phyloP scores from a whole-genome alignment of 2,329 filamentous ascomycete species.

The Leptodontidium sp. region DNA sequence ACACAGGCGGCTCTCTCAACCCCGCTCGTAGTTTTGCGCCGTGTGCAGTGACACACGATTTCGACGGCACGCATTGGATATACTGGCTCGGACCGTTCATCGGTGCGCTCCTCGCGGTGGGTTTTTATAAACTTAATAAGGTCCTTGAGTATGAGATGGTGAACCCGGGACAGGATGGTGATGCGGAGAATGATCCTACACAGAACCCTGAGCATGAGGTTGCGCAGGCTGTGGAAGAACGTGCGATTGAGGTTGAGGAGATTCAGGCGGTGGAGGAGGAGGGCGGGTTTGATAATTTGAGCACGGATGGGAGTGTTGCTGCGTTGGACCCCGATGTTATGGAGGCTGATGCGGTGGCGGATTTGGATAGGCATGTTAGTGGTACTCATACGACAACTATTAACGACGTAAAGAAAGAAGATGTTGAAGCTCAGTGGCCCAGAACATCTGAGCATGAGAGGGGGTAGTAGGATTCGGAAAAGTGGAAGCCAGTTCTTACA shows the following conservation, averaged over 20 bases:
- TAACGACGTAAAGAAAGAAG: not conserved
- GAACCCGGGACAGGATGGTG: constrained; percentile 57
- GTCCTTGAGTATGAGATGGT: constrained; percentile 60
- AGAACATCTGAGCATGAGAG: constrained; percentile 5
- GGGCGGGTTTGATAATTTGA: constrained; percentile 24
- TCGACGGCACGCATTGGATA: constrained; percentile 58
- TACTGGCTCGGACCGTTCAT: constrained; percentile 60
- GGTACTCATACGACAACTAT: not conserved
- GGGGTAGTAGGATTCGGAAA: not conserved
- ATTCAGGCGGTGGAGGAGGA: constrained; percentile 24
- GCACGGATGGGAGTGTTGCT: constrained; percentile 15
- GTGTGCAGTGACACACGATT: constrained; percentile 53
- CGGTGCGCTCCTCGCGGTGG: constrained; percentile 58
- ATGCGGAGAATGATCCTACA: constrained; percentile 53
- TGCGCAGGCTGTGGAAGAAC: constrained; percentile 21
- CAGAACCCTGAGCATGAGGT: constrained; percentile 45
- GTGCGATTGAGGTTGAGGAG: constrained; percentile 24
- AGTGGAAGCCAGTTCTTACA: too few species aligned
- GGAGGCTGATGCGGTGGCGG: constrained; percentile 19
- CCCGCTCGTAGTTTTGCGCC: constrained; percentile 56
- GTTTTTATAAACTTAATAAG: constrained; percentile 59
- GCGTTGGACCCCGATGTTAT: constrained; percentile 1
- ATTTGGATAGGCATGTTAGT: constrained; percentile 17
- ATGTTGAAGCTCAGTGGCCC: constrained; percentile 22
- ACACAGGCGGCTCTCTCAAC: constrained; percentile 58